Base-by-base conservation (phyloP, 768 basidiomycete genomes). In the Sutorius australiensis region DNA sequence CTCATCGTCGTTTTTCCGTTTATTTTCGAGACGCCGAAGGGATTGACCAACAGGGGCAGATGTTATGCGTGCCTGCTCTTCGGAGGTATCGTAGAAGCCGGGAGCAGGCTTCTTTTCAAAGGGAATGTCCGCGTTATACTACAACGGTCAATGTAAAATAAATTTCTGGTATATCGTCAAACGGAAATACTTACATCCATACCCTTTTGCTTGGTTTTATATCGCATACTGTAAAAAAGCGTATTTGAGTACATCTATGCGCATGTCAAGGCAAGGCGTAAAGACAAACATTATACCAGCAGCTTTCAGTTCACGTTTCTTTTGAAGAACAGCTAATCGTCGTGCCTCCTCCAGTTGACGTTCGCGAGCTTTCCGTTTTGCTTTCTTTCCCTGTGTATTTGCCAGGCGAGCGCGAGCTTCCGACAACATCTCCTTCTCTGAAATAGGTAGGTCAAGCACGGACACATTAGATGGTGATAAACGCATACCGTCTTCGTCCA, bases 391-490 rank as follows among this genome's bases (percentile, higher is more conserved):
- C 71, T 99, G 97, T 0, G 97, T 99, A 68, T 99, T 99, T 46
- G 97, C 97, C 33, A 99, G 79, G 73, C 97, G 87, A 6, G 97
- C 97, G 60, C 97, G 87, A 28, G 97, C 97, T 71, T 99, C 97
- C 1, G 97, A 98, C 63, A 99, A 74, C 97, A 99, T 98, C 71
- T 98, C 97, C 84, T 98, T 98, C 73, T 98, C 94, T 93, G 61
- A 27, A 58, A 43, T 17, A 34, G 55, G 53, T 7, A 21, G 44
- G 44, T 57, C 37, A 62, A 28, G 42, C 28, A 51, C 5, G 12
- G 10, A 38, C 13, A 1, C 27, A 24, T 13, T 34, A n/a, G 42
- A 36, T 3, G 16, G 21, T 6, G 21, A 21, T 9, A n/a, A 11
- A 14, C 0, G 73, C 81, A 53, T 58, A 88, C 92, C 95, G 66